phyloP scores from a whole-genome alignment of 495 filamentous ascomycete species.

The Penicillium odoratum region DNA sequence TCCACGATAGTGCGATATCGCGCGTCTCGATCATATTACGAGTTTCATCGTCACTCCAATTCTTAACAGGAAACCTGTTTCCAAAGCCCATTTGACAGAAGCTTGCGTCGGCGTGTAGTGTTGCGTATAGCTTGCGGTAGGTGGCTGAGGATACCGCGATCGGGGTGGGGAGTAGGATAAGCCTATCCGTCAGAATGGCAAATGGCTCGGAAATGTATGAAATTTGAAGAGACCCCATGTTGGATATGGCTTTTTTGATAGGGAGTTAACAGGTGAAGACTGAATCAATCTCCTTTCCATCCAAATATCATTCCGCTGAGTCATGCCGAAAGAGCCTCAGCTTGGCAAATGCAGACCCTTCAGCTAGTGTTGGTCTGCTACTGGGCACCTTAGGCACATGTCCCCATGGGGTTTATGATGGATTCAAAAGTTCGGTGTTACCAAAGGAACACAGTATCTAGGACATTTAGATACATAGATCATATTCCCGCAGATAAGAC shows the following conservation, averaged over 20 bases:
- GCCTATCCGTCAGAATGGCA: not conserved
- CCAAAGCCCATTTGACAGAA: slow-evolving; percentile 31
- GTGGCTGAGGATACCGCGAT: slow-evolving; percentile 15
- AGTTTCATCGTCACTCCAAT: slow-evolving; percentile 27
- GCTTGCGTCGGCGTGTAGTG: slow-evolving; percentile 17
- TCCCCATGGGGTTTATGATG: too few relatives aligned
- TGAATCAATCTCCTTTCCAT: too few relatives aligned
- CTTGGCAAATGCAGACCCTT: too few relatives aligned
- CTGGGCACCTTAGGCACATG: too few relatives aligned
- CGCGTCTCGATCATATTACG: slow-evolving; percentile 20
- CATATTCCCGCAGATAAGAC: too few relatives aligned
- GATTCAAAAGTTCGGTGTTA: too few relatives aligned
- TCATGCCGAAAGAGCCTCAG: too few relatives aligned
- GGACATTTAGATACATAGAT: too few relatives aligned
- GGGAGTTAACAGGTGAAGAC: too few relatives aligned
- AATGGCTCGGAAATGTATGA: not conserved
- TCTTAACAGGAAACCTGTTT: slow-evolving; percentile 14
- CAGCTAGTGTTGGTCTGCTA: too few relatives aligned
- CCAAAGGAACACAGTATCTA: too few relatives aligned
- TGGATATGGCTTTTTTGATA: not conserved
- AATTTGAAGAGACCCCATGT: not conserved
- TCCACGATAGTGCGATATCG: slow-evolving; percentile 27
- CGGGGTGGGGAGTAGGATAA: slow-evolving; percentile 27
- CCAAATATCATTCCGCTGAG: too few relatives aligned
- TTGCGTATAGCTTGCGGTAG: slow-evolving; percentile 24